phyloP scores from a whole-genome alignment of 148 eudicot genomes.

The Fagopyrum tataricum region DNA sequence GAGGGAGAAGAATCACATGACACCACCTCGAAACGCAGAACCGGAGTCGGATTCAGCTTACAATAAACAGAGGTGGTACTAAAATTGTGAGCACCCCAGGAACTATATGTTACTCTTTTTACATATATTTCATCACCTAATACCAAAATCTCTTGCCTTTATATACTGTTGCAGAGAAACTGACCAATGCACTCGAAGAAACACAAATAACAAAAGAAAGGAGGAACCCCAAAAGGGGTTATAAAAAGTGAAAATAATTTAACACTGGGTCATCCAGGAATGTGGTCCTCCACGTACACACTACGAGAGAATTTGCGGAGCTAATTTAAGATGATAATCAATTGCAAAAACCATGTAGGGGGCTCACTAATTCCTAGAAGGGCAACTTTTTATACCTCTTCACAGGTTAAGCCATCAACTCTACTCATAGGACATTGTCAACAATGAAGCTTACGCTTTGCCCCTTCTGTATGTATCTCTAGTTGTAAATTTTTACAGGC shows the following conservation, averaged over 20 bases:
- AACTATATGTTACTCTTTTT: conserved; percentile 3
- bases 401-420: not conserved
- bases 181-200: not conserved
- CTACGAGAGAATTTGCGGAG: not conserved
- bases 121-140: conserved; percentile 9
- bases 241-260: not conserved
- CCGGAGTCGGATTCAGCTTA: not conserved
- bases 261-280: not conserved
- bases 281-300: not conserved
- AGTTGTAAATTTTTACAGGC: conserved; percentile 17
- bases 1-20: not conserved
- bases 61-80: not conserved
- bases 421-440: not conserved
- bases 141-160: not conserved
- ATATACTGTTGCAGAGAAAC: not conserved
- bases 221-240: not conserved
- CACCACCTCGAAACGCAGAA: conserved; percentile 4
- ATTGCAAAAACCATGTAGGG: conserved; percentile 1
- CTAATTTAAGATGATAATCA: not conserved
- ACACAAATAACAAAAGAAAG: not conserved
- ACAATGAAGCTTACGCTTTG: not conserved
- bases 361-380: not conserved
- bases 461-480: conserved; percentile 12
- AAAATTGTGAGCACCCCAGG: not conserved
- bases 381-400: not conserved